Conservation (phyloP, 352 stramenopile genomes). For the Globisporangium spiculum region DNA sequence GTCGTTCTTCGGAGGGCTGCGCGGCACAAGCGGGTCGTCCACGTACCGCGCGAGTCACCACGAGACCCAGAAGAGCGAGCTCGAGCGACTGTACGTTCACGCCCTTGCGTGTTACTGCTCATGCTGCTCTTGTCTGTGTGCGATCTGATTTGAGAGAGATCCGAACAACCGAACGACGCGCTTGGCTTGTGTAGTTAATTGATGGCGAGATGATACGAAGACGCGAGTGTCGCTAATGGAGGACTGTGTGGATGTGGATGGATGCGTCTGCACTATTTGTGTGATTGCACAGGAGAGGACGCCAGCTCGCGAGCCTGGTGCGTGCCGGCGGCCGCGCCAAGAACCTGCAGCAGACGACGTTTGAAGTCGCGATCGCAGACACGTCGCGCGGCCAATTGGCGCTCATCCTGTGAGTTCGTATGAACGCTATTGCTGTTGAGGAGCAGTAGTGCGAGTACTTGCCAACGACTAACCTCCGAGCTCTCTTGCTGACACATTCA, state of each 20-base stretch:
- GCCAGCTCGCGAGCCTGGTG: conserved; percentile 79
- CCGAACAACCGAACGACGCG: conserved; percentile 1
- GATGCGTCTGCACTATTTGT: not conserved
- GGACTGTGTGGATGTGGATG: not conserved
- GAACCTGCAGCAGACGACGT: conserved; percentile 84
- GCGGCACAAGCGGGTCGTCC: conserved; percentile 42
- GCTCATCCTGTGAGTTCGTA: conserved; percentile 44
- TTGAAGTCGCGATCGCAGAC: conserved; percentile 68
- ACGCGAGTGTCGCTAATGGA: conserved; percentile 1
- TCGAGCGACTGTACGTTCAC: conserved; percentile 70
- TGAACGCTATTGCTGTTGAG: not conserved
- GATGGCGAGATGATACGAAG: not conserved
- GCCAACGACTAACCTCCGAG: not conserved
- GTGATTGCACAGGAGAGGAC: conserved; percentile 44
- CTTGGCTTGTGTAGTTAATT: not conserved
- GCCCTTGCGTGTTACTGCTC: not conserved
- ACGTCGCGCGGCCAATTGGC: conserved; percentile 46
- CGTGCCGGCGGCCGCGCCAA: conserved; percentile 75
- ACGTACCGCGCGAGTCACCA: conserved; percentile 36
- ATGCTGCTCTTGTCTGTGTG: not conserved
- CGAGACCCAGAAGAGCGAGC: conserved; percentile 78
- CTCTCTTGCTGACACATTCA: not conserved
- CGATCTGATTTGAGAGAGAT: not conserved
- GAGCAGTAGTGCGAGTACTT: not conserved
- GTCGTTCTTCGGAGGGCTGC: conserved; percentile 70